Conservation (phyloP, 2,329 filamentous ascomycete genomes). For the Elsinoe ampelina region DNA sequence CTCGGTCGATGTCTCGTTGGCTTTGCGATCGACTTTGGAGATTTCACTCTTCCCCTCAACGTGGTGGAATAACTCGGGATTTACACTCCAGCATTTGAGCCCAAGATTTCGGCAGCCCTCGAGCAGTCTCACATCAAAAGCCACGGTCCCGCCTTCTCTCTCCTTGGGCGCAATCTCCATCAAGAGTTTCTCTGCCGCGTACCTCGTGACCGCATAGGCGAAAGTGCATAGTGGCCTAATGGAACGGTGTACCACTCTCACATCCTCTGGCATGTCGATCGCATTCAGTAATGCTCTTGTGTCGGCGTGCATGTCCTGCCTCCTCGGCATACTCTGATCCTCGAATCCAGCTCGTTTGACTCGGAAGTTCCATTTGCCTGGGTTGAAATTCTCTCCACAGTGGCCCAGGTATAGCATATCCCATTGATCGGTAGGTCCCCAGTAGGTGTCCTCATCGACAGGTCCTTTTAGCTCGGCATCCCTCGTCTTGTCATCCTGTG, state of each 20-base stretch:
- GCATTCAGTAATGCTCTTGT: conserved; percentile 30
- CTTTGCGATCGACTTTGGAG: conserved; percentile 17
- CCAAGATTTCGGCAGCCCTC: conserved; percentile 30
- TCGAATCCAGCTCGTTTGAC: conserved; percentile 25
- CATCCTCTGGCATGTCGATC: conserved; percentile 29
- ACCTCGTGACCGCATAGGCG: conserved; percentile 35
- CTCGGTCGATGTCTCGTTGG: background rate
- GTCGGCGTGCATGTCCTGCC: conserved; percentile 29
- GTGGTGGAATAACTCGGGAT: conserved; percentile 35
- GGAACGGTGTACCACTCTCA: conserved; percentile 33
- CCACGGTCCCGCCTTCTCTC: conserved; percentile 23
- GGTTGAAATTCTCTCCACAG: conserved; percentile 33
- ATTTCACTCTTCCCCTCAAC: conserved; percentile 29
- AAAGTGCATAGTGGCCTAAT: conserved; percentile 38
- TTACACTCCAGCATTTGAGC: conserved; percentile 29
- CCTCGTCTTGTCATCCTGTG: background rate
- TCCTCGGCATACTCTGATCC: conserved; percentile 30
- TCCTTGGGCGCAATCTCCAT: conserved; percentile 29
- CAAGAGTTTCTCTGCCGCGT: conserved; percentile 26
- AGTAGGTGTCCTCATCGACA: conserved; percentile 23
- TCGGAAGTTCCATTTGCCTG: conserved; percentile 20
- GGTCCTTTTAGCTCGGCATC: conserved; percentile 10
- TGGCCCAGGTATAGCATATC: conserved; percentile 34
- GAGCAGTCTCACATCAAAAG: conserved; percentile 34
- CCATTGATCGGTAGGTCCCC: conserved; percentile 31